These are phyloP conservation scores for Arthroderma sp. DNA, from an alignment of 2,329 filamentous ascomycete species.

Conservation along the genomic window DNA sequence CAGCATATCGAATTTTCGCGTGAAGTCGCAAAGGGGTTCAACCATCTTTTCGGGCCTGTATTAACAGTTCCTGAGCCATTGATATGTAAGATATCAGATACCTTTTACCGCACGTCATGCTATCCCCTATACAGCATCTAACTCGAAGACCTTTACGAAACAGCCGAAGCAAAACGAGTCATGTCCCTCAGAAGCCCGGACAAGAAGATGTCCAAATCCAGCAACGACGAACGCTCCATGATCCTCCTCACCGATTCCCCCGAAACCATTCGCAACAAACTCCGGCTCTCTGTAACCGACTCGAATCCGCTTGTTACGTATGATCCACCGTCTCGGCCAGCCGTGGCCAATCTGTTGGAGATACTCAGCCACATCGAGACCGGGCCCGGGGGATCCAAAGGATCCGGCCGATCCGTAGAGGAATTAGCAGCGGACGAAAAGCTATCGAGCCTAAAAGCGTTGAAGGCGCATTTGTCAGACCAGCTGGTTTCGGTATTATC, in stretches of 20 bases:
- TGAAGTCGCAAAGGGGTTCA: constrained; percentile 77
- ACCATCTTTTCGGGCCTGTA: constrained; percentile 53
- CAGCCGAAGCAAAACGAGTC: constrained; percentile 67
- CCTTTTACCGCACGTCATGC: not conserved
- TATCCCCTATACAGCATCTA: not conserved
- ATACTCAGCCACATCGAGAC: constrained; percentile 58
- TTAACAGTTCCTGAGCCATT: constrained; percentile 58
- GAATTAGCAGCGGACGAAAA: constrained; percentile 36
- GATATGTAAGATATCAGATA: constrained; percentile 43
- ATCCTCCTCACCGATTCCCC: constrained; percentile 68
- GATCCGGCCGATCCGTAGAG: constrained; percentile 20
- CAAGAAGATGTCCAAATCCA: constrained; percentile 91
- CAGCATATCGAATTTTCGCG: constrained; percentile 92
- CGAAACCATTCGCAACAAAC: constrained; percentile 52
- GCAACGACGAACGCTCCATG: constrained; percentile 55
- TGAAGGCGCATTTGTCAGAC: constrained; percentile 54
- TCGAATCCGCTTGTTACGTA: constrained; percentile 54
- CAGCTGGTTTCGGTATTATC: constrained; percentile 18
- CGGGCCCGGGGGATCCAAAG: constrained; percentile 10
- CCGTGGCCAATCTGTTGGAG: constrained; percentile 75
- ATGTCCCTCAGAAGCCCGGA: constrained; percentile 75
- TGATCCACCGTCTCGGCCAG: constrained; percentile 56
- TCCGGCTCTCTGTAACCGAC: constrained; percentile 67
- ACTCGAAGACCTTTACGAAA: not conserved
- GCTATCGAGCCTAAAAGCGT: constrained; percentile 37